Conservation (phyloP, 305 asterid species). For the Solanum chacoense region DNA sequence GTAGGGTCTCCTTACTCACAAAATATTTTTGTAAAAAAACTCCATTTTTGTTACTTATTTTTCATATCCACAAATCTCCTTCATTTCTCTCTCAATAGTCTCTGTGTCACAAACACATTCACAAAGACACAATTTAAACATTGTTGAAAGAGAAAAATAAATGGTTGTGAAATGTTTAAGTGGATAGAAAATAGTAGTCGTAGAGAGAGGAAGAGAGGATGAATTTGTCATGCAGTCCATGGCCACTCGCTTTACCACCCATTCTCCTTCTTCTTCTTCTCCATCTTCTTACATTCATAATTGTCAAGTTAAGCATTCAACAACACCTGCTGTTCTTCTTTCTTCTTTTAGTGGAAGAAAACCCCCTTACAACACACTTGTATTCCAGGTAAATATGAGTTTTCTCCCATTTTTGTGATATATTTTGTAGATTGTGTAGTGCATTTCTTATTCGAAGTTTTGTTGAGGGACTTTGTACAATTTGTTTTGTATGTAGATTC, state of each 20-base stretch:
- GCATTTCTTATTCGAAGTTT: background rate
- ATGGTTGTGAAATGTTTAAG: slow-evolving; percentile 10
- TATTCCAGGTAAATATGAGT: slow-evolving; percentile 28
- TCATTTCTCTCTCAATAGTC: background rate
- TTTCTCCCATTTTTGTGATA: background rate
- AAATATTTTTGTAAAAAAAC: background rate
- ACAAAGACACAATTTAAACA: slow-evolving; percentile 1
- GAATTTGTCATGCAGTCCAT: slow-evolving; percentile 48
- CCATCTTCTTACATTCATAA: slow-evolving; percentile 8
- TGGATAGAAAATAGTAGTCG: background rate
- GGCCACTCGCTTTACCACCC: slow-evolving; percentile 37
- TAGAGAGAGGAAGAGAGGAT: slow-evolving; percentile 27
- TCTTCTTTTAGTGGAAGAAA: slow-evolving; percentile 22
- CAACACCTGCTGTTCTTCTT: slow-evolving; percentile 25
- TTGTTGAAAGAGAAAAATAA: slow-evolving; percentile 1
- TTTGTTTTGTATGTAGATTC: background rate
- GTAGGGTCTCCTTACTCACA: slow-evolving; percentile 34
- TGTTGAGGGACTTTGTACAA: background rate
- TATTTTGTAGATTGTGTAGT: background rate
- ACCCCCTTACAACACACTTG: slow-evolving; percentile 57
- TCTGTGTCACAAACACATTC: slow-evolving; percentile 5
- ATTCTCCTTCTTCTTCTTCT: background rate
- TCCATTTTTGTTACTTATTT: background rate
- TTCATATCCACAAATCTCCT: slow-evolving; percentile 31
- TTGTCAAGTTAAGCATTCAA: slow-evolving; percentile 29